Base-by-base conservation (phyloP, 2,329 filamentous ascomycete genomes). In the Fusarium sp. region DNA sequence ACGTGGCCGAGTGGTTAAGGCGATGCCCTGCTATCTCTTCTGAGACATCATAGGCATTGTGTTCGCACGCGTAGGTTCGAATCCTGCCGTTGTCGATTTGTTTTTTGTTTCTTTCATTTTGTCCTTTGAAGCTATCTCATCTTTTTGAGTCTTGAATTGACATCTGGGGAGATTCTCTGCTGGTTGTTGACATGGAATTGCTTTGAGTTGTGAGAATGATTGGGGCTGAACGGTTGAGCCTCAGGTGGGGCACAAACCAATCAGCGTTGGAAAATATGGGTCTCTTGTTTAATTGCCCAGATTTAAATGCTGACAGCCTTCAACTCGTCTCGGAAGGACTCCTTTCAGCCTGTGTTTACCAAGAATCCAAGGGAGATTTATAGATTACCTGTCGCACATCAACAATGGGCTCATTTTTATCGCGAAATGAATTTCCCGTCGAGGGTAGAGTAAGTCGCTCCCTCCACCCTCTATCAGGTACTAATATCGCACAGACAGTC, bases 1-100 rank as follows among this genome's bases (percentile, higher is more conserved):
- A 63, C 60, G 60, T 63, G 60, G 60, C 60, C 60, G 60, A 63
- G 60, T 63, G 60, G 61, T 63, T 63, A 63, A 63, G 61, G 61
- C 61, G 61, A 63, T 63, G 61, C 61, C 61, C 61, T 63, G 61
- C 61, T 63, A 63, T 63, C 58, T 63, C 33, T 39, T 28, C 11
- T n/a, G 59, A 48, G 60, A 63, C 58, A 63, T 63, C n/a, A n/a
- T n/a, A n/a, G n/a, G n/a, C n/a, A n/a, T n/a, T n/a, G n/a, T n/a
- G n/a, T n/a, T n/a, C n/a, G n/a, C n/a, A n/a, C n/a, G n/a, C n/a
- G n/a, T n/a, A n/a, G n/a, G n/a, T n/a, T n/a, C n/a, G n/a, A n/a
- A n/a, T n/a, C n/a, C n/a, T n/a, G n/a, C n/a, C n/a, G 61, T 63
- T 63, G 61, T 63, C 49, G 61, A 28, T 39, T 12, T 6, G 57